Percentiles rank a stretch among this genome's conserved stretches.
Conservation (phyloP, 2,329 filamentous ascomycete genomes). For the Paecilomyces variotii region DNA sequence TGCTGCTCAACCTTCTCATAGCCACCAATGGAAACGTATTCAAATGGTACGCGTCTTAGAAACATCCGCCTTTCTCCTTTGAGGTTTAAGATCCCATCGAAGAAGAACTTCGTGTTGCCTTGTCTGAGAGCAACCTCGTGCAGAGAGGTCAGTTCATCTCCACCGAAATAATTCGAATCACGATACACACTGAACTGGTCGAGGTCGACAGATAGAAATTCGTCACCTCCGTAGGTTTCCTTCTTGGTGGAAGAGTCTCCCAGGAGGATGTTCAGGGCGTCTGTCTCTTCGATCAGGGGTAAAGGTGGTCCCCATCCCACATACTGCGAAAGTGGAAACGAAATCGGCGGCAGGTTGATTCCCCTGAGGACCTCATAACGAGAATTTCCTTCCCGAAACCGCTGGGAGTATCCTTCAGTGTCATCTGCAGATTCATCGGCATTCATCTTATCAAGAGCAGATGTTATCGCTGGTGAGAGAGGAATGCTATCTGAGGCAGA, state of each 20-base stretch:
- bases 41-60: conserved; percentile 51
- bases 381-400: background rate
- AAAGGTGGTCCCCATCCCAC: conserved; percentile 11
- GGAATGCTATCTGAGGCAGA: background rate
- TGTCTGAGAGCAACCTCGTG: conserved; percentile 42
- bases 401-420: background rate
- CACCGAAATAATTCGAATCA: conserved; percentile 20
- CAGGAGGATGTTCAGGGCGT: conserved; percentile 25
- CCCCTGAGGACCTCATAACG: background rate
- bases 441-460: background rate
- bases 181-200: conserved; percentile 54
- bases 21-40: conserved; percentile 55
- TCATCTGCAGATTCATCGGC: background rate
- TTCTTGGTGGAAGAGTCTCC: conserved; percentile 8
- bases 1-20: conserved; percentile 49
- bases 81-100: conserved; percentile 53
- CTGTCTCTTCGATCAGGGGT: conserved; percentile 17
- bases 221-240: conserved; percentile 8
- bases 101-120: conserved; percentile 38
- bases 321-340: conserved; percentile 19
- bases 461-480: background rate
- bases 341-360: conserved; percentile 7
- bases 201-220: conserved; percentile 43
- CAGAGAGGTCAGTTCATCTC: conserved; percentile 48
- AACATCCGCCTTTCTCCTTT: conserved; percentile 35